These are phyloP conservation scores for Blastocladiella emersonii DNA, from an alignment of 371 early-diverging fungal species.

Conservation along the genomic window DNA sequence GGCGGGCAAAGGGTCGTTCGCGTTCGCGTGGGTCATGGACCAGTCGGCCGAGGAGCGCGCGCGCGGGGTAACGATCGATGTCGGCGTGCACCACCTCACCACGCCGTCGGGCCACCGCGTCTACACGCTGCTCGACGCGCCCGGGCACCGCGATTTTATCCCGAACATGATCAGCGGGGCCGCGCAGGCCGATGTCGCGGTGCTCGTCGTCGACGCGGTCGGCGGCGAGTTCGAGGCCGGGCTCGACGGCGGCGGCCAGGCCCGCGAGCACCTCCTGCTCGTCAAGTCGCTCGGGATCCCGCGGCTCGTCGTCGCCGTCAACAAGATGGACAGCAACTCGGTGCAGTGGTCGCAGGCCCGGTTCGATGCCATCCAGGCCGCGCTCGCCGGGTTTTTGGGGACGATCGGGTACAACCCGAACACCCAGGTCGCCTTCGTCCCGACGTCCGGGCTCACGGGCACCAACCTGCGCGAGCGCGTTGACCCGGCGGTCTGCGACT, in stretches of 20 bases:
- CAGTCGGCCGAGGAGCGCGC: constrained; percentile 81
- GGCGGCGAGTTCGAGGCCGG: constrained; percentile 95
- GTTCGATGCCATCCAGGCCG: constrained; percentile 50
- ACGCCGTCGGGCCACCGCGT: constrained; percentile 41
- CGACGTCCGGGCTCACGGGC: constrained; percentile 79
- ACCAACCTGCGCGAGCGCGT: constrained; percentile 46
- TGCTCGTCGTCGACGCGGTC: constrained; percentile 86
- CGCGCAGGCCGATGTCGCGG: constrained; percentile 89
- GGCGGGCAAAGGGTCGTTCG: constrained; percentile 83
- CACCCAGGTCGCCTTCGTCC: constrained; percentile 53
- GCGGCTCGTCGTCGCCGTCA: constrained; percentile 78
- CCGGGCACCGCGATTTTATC: constrained; percentile 98
- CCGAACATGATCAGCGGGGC: constrained; percentile 99
- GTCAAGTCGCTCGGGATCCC: constrained; percentile 75
- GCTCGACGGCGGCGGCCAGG: constrained; percentile 92
- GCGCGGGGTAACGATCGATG: constrained; percentile 94
- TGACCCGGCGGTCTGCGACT: not conserved
- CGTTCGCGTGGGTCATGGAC: constrained; percentile 92
- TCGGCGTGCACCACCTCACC: constrained; percentile 81
- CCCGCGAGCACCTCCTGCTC: constrained; percentile 88
- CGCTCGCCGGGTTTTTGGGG: constrained; percentile 49
- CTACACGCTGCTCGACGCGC: constrained; percentile 89
- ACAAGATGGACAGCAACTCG: constrained; percentile 66
- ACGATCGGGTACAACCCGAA: constrained; percentile 57
- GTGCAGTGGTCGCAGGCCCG: constrained; percentile 61